Conservation (phyloP, 83 land plant genomes). For the Diphasiastrum complanatum region DNA sequence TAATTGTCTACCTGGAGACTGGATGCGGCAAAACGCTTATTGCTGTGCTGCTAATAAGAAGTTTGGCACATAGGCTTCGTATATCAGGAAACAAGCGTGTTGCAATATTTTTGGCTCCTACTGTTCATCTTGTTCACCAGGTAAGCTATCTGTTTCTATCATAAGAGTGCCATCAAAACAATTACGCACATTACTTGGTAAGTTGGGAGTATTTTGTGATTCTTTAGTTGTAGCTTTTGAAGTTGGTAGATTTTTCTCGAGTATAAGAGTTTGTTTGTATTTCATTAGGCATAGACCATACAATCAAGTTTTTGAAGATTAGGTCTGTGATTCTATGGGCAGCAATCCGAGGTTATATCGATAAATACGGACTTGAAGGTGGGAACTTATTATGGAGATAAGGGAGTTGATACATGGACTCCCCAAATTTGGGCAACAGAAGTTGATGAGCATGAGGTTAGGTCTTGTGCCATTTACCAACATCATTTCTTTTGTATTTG, state of each 20-base stretch:
- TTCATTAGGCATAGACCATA: not conserved
- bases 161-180: not conserved
- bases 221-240: not conserved
- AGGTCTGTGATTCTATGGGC: not conserved
- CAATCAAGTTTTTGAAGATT: not conserved
- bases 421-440: conserved; percentile 15
- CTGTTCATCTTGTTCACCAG: conserved; percentile 17
- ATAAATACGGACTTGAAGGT: conserved; percentile 17
- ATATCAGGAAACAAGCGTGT: conserved; percentile 19
- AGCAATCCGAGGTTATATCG: conserved; percentile 27
- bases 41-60: conserved; percentile 68
- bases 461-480: too few relatives aligned
- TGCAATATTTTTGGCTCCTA: conserved; percentile 25
- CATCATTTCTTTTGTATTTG: too few relatives aligned
- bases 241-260: not conserved
- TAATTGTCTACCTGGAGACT: conserved; percentile 67
- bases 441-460: conserved; percentile 21
- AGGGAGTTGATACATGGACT: conserved; percentile 15
- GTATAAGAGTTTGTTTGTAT: not conserved
- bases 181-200: not conserved
- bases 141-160: conserved; percentile 4
- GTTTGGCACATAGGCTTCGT: conserved; percentile 15
- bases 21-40: conserved; percentile 94
- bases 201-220: not conserved
- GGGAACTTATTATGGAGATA: conserved; percentile 19